Conservation (phyloP, 2,329 filamentous ascomycete species). For the Colletotrichum higginsianum region DNA sequence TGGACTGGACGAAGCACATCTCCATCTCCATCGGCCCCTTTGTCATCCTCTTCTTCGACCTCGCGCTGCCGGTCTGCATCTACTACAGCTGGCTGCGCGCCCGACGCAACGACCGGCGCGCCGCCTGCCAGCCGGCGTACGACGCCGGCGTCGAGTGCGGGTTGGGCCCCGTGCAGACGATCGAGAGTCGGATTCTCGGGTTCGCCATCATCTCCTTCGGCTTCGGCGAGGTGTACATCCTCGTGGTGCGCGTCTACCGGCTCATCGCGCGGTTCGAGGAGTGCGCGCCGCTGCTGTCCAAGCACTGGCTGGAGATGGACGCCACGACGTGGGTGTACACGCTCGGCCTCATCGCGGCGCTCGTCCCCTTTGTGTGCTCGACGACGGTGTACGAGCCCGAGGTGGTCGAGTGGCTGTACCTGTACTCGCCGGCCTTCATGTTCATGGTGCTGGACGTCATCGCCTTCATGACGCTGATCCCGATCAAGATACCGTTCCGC, state of each 20-base stretch:
- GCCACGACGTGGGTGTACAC: constrained; percentile 39
- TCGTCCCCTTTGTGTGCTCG: constrained; percentile 37
- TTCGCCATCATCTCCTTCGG: constrained; percentile 39
- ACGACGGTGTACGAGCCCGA: constrained; percentile 37
- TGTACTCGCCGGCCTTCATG: constrained; percentile 39
- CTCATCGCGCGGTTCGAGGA: constrained; percentile 35
- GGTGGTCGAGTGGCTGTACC: constrained; percentile 40
- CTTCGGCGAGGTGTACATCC: constrained; percentile 41
- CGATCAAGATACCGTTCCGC: constrained; percentile 35
- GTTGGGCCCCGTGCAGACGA: constrained; percentile 22
- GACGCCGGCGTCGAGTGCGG: constrained; percentile 35
- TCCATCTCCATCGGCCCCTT: constrained; percentile 40
- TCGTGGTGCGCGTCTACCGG: constrained; percentile 37
- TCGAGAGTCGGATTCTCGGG: constrained; percentile 36
- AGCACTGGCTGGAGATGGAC: constrained; percentile 38
- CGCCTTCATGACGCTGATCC: constrained; percentile 37
- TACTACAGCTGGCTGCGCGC: constrained; percentile 41
- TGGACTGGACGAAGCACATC: constrained; percentile 39
- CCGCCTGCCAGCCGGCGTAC: constrained; percentile 26
- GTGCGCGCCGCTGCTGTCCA: constrained; percentile 37
- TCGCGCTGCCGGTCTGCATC: constrained; percentile 35
- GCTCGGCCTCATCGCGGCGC: constrained; percentile 38
- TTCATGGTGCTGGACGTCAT: constrained; percentile 40
- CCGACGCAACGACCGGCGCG: constrained; percentile 34
- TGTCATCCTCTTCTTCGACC: constrained; percentile 41